Base-by-base conservation (phyloP, 495 filamentous ascomycete species). In the Massariosphaeria phaeospora region DNA sequence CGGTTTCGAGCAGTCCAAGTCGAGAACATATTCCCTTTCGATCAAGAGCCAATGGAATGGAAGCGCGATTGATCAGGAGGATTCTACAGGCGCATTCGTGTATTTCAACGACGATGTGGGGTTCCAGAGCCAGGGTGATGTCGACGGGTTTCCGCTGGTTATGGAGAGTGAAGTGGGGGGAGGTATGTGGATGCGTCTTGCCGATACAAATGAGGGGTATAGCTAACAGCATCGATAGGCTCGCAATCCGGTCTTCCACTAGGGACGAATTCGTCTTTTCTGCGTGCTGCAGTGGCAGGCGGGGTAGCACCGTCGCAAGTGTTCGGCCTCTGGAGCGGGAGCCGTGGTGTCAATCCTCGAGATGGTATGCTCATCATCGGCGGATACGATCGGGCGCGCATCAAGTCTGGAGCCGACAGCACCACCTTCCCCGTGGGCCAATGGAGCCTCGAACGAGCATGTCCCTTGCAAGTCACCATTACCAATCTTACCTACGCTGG, bases 11-110 rank as follows among this genome's bases (percentile, higher is more conserved):
- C 15, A 13, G 17, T 43, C 40, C 17, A 43, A 43, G 40, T 43
- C 40, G 6, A 43, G 21, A 18, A 17, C 40, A 11, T 43, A 43
- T 25, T 18, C 17, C 13, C n/a, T 43, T 1, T 43, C 40, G 2
- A 43, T 43, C 17, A 43, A 43, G 40, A 25, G 17, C 17, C 40
- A 43, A 20, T 43, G 40, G 40, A 43, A 43, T 18, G 40, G 40
- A 2, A 43, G 40, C 23, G n/a, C 15, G 23, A 24, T 43, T 20
- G 40, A 43, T 18, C n/a, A 15, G 4, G 40, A 43, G 15, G 24
- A 25, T 25, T 17, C n/a, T 11, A 4, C 40, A 4, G 40, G 40
- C 17, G 40, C 40, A 17, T 43, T 17, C 23, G 40, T 43, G 24
- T 43, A 43, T 20, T 43, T 43, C n/a, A 43, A 43, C 11, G 40